Evolutionary conservation across 148 eudicot genomes (phyloP).

Genomic region (Silene uniflora): DNA sequence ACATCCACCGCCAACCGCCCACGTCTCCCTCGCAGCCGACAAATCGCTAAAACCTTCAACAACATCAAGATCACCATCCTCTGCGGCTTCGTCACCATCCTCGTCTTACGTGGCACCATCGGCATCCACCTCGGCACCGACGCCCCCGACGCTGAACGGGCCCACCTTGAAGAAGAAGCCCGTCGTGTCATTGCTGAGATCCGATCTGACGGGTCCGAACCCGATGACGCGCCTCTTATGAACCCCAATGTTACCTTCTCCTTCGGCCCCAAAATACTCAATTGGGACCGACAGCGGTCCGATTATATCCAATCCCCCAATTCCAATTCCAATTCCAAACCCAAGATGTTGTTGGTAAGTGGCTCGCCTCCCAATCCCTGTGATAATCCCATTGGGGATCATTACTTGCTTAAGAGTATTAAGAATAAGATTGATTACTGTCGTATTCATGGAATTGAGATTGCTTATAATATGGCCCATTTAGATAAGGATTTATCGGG

Average conservation of each 20-base stretch:
- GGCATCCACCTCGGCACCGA: constrained; percentile 42
- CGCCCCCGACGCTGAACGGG: constrained; percentile 17
- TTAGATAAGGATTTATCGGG: constrained; percentile 69
- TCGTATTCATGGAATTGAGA: constrained; percentile 72
- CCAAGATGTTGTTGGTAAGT: constrained; percentile 56
- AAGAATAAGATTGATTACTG: constrained; percentile 92
- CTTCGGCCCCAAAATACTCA: constrained; percentile 54
- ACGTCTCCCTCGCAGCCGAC: constrained; percentile 31
- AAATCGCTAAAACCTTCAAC: constrained; percentile 41
- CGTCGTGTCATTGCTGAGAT: constrained; percentile 45
- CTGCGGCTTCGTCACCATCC: constrained; percentile 49
- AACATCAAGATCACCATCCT: constrained; percentile 45
- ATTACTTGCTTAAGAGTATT: constrained; percentile 58
- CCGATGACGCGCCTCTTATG: constrained; percentile 29
- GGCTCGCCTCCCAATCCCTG: constrained; percentile 79
- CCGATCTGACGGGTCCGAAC: constrained; percentile 37
- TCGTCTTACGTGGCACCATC: constrained; percentile 60
- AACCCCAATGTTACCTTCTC: constrained; percentile 39
- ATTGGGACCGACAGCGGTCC: constrained; percentile 56
- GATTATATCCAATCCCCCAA: constrained; percentile 36
- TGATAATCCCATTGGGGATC: constrained; percentile 83
- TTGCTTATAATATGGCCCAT: constrained; percentile 73
- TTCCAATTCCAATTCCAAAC: too few species aligned
- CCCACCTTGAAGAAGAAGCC: constrained; percentile 39
- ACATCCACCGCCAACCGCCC: constrained; percentile 32